phyloP scores from a whole-genome alignment of 2,329 filamentous ascomycete species.

The Pezicula radicicola region DNA sequence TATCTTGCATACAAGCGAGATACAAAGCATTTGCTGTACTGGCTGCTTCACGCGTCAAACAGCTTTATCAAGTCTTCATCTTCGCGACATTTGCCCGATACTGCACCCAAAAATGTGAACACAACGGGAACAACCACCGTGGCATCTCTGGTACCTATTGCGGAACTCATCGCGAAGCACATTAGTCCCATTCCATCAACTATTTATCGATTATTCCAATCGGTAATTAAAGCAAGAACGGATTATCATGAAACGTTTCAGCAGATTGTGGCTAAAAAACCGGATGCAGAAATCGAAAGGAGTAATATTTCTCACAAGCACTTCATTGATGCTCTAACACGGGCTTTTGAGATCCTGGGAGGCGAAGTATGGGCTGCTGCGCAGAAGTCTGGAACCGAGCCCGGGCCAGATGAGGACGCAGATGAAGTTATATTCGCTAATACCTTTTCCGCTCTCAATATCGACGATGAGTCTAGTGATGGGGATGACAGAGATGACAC shows the following conservation, averaged over 20 bases:
- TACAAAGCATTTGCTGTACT: constrained; percentile 33
- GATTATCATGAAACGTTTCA: constrained; percentile 7
- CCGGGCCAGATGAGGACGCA: background rate
- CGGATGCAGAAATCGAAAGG: constrained; percentile 13
- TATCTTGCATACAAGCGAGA: constrained; percentile 39
- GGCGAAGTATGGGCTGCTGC: constrained; percentile 15
- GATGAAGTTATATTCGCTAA: constrained; percentile 20
- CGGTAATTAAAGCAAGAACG: constrained; percentile 14
- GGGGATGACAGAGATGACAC: constrained; percentile 13
- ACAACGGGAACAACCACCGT: constrained; percentile 35
- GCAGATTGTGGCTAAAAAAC: constrained; percentile 4
- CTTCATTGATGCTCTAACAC: constrained; percentile 12
- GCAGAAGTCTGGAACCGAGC: constrained; percentile 21
- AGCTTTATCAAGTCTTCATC: constrained; percentile 26
- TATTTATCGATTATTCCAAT: constrained; percentile 34
- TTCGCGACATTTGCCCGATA: constrained; percentile 4
- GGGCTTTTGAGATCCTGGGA: constrained; percentile 11
- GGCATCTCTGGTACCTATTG: constrained; percentile 33
- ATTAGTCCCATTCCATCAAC: constrained; percentile 29
- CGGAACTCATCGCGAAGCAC: constrained; percentile 35
- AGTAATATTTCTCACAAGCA: constrained; percentile 11
- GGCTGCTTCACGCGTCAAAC: constrained; percentile 37
- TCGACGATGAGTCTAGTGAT: constrained; percentile 14
- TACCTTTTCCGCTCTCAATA: constrained; percentile 22
- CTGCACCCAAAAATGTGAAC: constrained; percentile 24